Base-by-base conservation (phyloP, 139 green algal species). In the Chlamydomonas eustigma region DNA sequence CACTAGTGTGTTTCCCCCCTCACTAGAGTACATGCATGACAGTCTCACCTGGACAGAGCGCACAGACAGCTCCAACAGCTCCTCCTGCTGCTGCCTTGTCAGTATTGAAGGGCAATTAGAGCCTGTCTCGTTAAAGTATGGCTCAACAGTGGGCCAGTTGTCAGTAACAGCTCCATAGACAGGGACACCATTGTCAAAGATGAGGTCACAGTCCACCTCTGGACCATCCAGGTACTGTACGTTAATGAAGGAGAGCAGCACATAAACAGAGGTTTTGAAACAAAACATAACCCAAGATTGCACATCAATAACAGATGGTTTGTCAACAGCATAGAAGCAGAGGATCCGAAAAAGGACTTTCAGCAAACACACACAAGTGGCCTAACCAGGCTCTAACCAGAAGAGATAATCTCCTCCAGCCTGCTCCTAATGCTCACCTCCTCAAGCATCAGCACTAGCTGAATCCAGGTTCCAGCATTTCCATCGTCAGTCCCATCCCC, bases 111-210 rank as follows among this genome's bases (percentile, higher is more conserved):
- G 93, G 76, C 88, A 91, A 81, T 97, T 97, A 85, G 79, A 90
- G 76, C 92, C 93, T 0, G 92, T 97, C 86, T 97, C 93, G 64
- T 96, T 95, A 87, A 97, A 97, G 76, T 95, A 97, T 1, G 93
- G 93, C 88, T 97, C 93, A 2, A 96, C 83, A 4, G 90, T 84
- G 1, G 84, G 80, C 85, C 85, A 90, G 80, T 90, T 90, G 82
- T 90, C 85, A 2, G 91, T 96, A 58, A 97, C 85, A 31, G 90
- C 90, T 73, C 89, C 91, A 70, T 96, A 97, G 39, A 94, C 89
- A 32, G 83, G 50, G 71, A 89, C 70, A 0, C 93, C 92, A 39
- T 94, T 86, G 37, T 77, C 84, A 58, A 97, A 81, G 2, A 97
- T 83, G n/a, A 97, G 75, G 85, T 97, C 93, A 64, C 74, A 81